Evolutionary conservation across 768 basidiomycete genomes (phyloP), one percentile per base, ranked within the genome.

Genomic region (Hypholoma sublateritium): DNA sequence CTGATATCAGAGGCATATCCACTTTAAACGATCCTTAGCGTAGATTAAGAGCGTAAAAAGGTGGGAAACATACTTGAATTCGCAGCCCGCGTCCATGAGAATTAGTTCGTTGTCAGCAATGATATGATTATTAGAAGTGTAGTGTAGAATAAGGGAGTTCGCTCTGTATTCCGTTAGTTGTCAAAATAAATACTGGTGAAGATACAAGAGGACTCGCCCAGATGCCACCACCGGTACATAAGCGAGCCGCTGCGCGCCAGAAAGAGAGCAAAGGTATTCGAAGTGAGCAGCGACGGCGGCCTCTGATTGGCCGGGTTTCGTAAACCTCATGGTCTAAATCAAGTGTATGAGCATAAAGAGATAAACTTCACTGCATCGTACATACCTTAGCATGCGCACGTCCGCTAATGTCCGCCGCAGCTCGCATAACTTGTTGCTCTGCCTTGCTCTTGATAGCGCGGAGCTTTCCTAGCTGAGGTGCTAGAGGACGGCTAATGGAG

Each of bases 201-300:
- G 49, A 41, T 11, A 16, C 22, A 32, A 48, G 41, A 13, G 4
- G 37, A 63, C 81, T 59, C 70, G 91, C 91, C 97, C 97, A 1
- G 93, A 95, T 5, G 93, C 96, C 34, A 98, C 92, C 5, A 99
- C 97, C 12, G 97, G 97, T 1, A 99, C 95, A 68, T 99, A 99
- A n/a, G 97, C 95, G 47, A 86, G 83, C 39, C 95, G 82, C 65
- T 93, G 88, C 12, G 92, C 81, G 19, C 97, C 97, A 14, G 76
- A 75, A 42, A 92, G 76, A 3, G 85, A 80, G 65, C 94, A 95
- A 1, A 89, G 63, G 66, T 97, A 97, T 71, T 96, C 91, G 67
- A 98, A 98, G 67, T 94, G 91, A 4, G 95, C 90, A 4, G 78
- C 78, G 11, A 80, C 64, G 6, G 69, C 67, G 22, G 71, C 67